Percentiles rank a stretch among this genome's conserved stretches.
These are phyloP conservation scores for Cyberlindnera maclurae DNA, from an alignment of 805 yeast species.

Conservation along the genomic window DNA sequence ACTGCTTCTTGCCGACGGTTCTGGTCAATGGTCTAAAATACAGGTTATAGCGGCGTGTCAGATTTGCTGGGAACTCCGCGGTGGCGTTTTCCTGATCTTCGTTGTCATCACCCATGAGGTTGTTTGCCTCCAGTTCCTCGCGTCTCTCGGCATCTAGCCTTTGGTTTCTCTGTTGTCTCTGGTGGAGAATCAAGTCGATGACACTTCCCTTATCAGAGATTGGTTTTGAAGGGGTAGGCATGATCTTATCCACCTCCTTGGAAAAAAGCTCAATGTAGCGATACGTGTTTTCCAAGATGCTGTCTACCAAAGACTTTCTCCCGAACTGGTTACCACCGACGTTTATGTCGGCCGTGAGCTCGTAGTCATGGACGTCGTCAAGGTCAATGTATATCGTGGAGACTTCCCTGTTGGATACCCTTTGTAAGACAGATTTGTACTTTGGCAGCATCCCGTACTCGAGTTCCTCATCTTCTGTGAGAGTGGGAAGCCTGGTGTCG, in stretches of 20 bases:
- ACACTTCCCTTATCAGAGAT: slow-evolving; percentile 82
- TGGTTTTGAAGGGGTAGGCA: slow-evolving; percentile 84
- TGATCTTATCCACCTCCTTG: slow-evolving; percentile 63
- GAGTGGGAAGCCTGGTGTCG: slow-evolving; percentile 27
- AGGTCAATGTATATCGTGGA: slow-evolving; percentile 66
- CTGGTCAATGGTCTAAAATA: slow-evolving; percentile 76
- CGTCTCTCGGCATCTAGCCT: slow-evolving; percentile 61
- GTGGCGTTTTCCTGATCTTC: slow-evolving; percentile 27
- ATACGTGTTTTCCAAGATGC: slow-evolving; percentile 65
- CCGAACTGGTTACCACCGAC: slow-evolving; percentile 18
- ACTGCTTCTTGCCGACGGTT: slow-evolving; percentile 21
- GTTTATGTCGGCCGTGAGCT: slow-evolving; percentile 34
- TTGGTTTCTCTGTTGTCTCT: slow-evolving; percentile 77
- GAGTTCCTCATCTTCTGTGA: slow-evolving; percentile 21
- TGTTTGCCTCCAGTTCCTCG: slow-evolving; percentile 47
- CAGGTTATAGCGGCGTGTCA: slow-evolving; percentile 79
- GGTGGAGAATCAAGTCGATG: slow-evolving; percentile 85
- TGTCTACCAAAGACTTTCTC: slow-evolving; percentile 40
- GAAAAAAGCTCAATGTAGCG: slow-evolving; percentile 77
- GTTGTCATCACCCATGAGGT: slow-evolving; percentile 23
- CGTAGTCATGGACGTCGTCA: slow-evolving; percentile 75
- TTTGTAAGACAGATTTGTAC: slow-evolving; percentile 67
- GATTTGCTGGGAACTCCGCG: slow-evolving; percentile 68
- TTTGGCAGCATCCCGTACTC: slow-evolving; percentile 46
- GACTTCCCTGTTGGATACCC: slow-evolving; percentile 76